Evolutionary conservation across 1,284 basidiomycete genomes (phyloP).

Genomic region (Cryptococcus jaspeensis): DNA sequence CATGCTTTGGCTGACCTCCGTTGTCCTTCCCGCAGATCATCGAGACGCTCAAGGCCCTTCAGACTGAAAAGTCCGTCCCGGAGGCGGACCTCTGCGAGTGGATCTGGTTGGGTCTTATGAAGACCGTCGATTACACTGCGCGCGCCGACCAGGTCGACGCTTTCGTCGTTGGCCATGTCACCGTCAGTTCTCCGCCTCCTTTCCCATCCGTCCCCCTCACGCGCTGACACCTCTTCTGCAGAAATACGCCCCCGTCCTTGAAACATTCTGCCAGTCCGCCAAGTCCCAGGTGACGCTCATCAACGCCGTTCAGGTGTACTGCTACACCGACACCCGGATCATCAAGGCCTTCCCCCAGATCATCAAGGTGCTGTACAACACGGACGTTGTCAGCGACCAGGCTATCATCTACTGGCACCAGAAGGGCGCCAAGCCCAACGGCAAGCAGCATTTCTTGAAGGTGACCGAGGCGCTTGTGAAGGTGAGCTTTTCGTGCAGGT

Average conservation of each 20-base stretch:
- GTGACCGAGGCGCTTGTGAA: conserved; percentile 84
- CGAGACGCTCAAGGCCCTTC: conserved; percentile 65
- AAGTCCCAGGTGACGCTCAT: conserved; percentile 89
- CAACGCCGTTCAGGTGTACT: conserved; percentile 90
- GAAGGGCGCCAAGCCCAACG: conserved; percentile 93
- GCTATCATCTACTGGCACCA: conserved; percentile 97
- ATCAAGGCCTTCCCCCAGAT: conserved; percentile 92
- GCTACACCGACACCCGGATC: conserved; percentile 89
- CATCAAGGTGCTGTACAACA: conserved; percentile 92
- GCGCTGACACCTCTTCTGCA: conserved; percentile 40
- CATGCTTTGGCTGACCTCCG: neutral
- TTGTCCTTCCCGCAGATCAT: conserved; percentile 61
- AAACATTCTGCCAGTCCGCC: conserved; percentile 79
- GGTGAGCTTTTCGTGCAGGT: conserved; percentile 54
- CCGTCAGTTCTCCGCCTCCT: too few relatives aligned
- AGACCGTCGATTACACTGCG: conserved; percentile 78
- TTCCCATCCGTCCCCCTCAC: conserved; percentile 3
- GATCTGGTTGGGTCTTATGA: conserved; percentile 88
- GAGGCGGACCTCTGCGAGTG: conserved; percentile 81
- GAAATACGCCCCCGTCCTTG: conserved; percentile 79
- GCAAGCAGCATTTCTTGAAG: conserved; percentile 91
- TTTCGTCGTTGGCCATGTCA: conserved; percentile 77
- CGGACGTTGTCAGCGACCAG: conserved; percentile 89
- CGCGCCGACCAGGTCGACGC: conserved; percentile 86
- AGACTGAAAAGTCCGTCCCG: conserved; percentile 58